Conservation (phyloP, 2,329 filamentous ascomycete species). For the Emericellopsis atlantica region DNA sequence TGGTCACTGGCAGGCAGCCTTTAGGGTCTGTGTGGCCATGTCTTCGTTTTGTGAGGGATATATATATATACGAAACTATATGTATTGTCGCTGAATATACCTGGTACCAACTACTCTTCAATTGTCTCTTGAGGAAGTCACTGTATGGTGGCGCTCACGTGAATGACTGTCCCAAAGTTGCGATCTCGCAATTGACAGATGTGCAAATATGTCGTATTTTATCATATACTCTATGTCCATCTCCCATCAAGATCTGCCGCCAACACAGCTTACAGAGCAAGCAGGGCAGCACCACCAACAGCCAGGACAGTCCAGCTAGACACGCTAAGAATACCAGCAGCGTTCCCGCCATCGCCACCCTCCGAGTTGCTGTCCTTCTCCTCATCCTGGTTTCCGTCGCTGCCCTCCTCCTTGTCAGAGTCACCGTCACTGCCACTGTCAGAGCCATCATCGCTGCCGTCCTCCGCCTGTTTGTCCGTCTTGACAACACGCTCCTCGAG, state of each 20-base stretch:
- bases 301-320: constrained; percentile 3
- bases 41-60: too few species aligned
- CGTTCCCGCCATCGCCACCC: constrained; percentile 1
- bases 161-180: too few species aligned
- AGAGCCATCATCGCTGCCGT: background rate
- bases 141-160: too few species aligned
- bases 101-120: too few species aligned
- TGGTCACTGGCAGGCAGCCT: background rate
- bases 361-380: background rate
- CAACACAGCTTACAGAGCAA: constrained; percentile 1
- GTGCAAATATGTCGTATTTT: background rate
- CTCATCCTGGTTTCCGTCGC: background rate
- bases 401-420: too few species aligned
- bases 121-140: too few species aligned
- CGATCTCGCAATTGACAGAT: too few species aligned
- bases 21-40: too few species aligned
- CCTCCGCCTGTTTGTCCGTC: constrained; percentile 3
- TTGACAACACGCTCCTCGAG: constrained; percentile 27
- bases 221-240: background rate
- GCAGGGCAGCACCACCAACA: constrained; percentile 1
- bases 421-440: too few species aligned
- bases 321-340: constrained; percentile 1
- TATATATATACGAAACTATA: too few species aligned
- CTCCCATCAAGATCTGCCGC: too few species aligned
- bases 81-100: too few species aligned